Base-by-base conservation (phyloP, 257 asterid genomes). In the Fraxinus pennsylvanica region DNA sequence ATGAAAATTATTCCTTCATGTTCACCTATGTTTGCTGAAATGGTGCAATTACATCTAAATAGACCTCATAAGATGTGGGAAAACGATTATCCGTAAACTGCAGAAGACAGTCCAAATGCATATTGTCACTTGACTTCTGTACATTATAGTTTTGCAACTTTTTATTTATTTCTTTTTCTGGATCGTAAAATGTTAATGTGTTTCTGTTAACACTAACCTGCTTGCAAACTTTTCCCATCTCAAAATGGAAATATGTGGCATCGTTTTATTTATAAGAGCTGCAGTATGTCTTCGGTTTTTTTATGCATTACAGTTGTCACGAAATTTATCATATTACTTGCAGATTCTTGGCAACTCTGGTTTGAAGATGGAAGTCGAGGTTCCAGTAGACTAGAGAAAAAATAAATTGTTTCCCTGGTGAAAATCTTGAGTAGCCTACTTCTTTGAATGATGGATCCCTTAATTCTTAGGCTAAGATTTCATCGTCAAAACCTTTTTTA, bases 351-450 rank as follows among this genome's bases (percentile, higher is more conserved):
- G 90, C 78, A 86, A 84, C 86, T 74, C 93, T 59, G 90, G 41
- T 38, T 29, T 90, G 83, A 88, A 81, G 89, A 88, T 88, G 93
- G 96, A 91, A 75, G 97, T 91, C 15, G 97, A 91, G 80, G 91
- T 91, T 78, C 94, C 97, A 19, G 90, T 91, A 78, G 97, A 91
- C 83, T 91, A 84, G 86, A 82, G 82, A 70, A 29, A 52, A 70
- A 39, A 9, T 9, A 15, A 41, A 45, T 21, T 59, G 36, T 74
- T 67, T 61, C 33, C 6, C 0, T 9, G 5, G 33, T 22, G 68
- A 61, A 21, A 21, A 8, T 61, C 33, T 61, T 9, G 68, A 25
- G 15, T 8, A 61, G 32, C 25, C 68, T 9, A 21, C 68, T 61
- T 9, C 17, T 1, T 14, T 12, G 15, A 61, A 61, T 25, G 15